Evolutionary conservation across 495 filamentous ascomycete genomes (phyloP).

Genomic region (Melanomma pulvis-pyrius): DNA sequence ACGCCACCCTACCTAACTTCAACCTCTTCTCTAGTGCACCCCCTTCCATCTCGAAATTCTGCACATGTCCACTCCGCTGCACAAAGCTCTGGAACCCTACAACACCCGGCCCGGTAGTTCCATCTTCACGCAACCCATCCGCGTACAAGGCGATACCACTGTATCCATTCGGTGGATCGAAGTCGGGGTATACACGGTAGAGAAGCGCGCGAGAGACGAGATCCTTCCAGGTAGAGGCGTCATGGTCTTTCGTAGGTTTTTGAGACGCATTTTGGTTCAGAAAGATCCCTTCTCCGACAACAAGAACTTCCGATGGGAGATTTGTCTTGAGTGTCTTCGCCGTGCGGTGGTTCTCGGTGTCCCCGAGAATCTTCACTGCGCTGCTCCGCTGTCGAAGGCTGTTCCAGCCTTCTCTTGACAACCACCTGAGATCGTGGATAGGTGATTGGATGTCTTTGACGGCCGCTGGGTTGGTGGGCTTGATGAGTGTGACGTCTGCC

Average conservation of each 20-base stretch:
- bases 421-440: constrained; percentile 14
- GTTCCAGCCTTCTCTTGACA: constrained; percentile 18
- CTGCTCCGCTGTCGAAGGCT: constrained; percentile 8
- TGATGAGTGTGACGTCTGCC: constrained; percentile 24
- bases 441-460: constrained; percentile 9
- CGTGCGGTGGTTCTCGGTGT: constrained; percentile 7
- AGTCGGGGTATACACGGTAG: constrained; percentile 19
- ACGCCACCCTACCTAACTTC: constrained; percentile 20
- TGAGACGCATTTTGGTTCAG: constrained; percentile 6
- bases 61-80: constrained; percentile 15
- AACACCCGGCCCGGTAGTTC: constrained; percentile 8
- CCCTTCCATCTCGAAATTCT: constrained; percentile 21
- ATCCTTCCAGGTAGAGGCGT: not conserved
- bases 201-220: constrained; percentile 13
- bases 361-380: constrained; percentile 13
- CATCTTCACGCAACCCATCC: constrained; percentile 18
- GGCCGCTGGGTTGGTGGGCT: not conserved
- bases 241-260: constrained; percentile 5
- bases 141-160: constrained; percentile 24
- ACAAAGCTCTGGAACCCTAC: constrained; percentile 26
- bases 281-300: constrained; percentile 30
- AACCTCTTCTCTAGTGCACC: constrained; percentile 14
- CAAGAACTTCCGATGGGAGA: constrained; percentile 10
- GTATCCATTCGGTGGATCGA: constrained; percentile 22
- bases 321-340: constrained; percentile 17